phyloP scores from a whole-genome alignment of 1,284 basidiomycete species.

The Psilocybe mexicana region DNA sequence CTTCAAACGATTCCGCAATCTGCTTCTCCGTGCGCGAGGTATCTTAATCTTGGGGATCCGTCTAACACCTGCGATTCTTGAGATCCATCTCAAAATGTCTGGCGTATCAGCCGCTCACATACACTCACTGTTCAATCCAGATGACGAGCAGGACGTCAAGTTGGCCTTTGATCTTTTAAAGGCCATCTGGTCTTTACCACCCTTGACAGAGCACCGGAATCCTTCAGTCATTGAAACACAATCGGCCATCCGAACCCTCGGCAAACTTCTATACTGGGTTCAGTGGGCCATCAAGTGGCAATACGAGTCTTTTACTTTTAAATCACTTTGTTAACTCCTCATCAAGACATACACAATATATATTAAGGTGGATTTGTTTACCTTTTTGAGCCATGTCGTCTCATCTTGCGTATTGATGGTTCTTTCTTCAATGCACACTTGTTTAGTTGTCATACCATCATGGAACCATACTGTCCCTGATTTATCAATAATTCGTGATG shows the following conservation, averaged over 20 bases:
- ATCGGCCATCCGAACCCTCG: constrained; percentile 26
- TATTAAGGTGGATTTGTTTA: too few species aligned
- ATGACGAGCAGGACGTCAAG: too few species aligned
- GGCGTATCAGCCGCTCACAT: too few species aligned
- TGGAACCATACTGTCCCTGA: constrained; percentile 19
- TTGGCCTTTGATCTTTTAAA: too few species aligned
- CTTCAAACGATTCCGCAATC: constrained; percentile 33
- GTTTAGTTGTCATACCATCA: constrained; percentile 18
- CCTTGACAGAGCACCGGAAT: too few species aligned
- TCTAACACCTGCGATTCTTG: constrained; percentile 26
- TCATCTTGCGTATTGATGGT: background rate
- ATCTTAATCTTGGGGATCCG: constrained; percentile 23
- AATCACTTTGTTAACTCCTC: too few species aligned
- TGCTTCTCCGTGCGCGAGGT: constrained; percentile 27
- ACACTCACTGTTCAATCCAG: constrained; percentile 5
- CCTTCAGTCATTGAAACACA: constrained; percentile 4
- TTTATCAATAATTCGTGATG: constrained; percentile 9
- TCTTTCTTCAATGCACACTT: background rate
- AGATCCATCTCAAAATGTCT: too few species aligned
- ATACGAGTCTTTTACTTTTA: too few species aligned
- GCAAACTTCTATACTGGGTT: constrained; percentile 13
- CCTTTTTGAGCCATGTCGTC: background rate
- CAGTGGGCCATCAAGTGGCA: too few species aligned
- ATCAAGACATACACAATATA: too few species aligned
- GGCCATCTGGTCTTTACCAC: too few species aligned